Evolutionary conservation across 1,139 yeast genomes (phyloP).

Genomic region (Hemisphaericaspora xylofermentans): DNA sequence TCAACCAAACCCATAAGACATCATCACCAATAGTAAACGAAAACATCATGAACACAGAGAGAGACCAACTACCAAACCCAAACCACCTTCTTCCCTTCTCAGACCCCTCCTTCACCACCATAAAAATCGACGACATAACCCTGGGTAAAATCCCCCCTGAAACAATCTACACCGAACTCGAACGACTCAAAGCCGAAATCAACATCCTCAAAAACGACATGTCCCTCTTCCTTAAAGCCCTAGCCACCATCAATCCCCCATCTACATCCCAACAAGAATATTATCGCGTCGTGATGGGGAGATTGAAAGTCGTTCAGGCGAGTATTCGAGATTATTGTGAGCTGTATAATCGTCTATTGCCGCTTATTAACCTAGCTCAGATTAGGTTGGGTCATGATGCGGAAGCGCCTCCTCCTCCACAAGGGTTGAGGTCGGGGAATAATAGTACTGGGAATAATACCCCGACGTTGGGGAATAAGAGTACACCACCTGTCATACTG

Average conservation of each 20-base stretch:
- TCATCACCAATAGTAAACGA: too few species aligned
- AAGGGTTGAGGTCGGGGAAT: conserved; percentile 8
- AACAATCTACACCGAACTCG: conserved; percentile 39
- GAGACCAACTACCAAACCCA: too few species aligned
- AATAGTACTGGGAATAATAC: conserved; percentile 11
- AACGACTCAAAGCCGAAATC: conserved; percentile 43
- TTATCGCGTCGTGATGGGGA: conserved; percentile 27
- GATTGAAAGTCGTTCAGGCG: conserved; percentile 35
- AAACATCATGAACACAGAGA: not conserved
- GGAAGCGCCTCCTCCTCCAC: conserved; percentile 28
- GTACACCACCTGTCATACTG: conserved; percentile 9
- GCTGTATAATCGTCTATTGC: conserved; percentile 46
- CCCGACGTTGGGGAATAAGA: conserved; percentile 9
- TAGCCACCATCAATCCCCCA: conserved; percentile 39
- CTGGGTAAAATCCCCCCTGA: conserved; percentile 44
- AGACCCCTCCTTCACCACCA: too few species aligned
- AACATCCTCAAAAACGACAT: conserved; percentile 45
- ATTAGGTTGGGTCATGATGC: conserved; percentile 49
- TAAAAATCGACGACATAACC: conserved; percentile 48
- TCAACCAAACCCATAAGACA: too few species aligned
- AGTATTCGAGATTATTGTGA: conserved; percentile 44
- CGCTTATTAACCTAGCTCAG: conserved; percentile 52
- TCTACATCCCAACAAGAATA: conserved; percentile 40
- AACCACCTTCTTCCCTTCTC: too few species aligned
- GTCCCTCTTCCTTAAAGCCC: conserved; percentile 38